phyloP scores from a whole-genome alignment of 2,329 filamentous ascomycete species.

The Fusarium tanahbumbuense region DNA sequence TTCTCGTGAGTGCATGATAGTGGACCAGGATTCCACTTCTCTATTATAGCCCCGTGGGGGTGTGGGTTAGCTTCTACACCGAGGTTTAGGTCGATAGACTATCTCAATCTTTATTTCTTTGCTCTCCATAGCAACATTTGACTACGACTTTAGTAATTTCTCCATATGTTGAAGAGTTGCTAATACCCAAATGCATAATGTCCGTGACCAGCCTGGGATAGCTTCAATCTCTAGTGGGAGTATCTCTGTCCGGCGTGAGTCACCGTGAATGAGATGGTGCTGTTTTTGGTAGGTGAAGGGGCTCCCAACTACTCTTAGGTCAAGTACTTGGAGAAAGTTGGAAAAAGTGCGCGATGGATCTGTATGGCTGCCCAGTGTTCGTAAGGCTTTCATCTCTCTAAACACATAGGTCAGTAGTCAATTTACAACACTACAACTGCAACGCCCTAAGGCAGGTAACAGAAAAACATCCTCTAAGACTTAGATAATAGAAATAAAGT shows the following conservation, averaged over 20 bases:
- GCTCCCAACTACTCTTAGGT: no score
- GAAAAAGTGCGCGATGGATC: no score
- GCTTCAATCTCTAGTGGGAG: neutral
- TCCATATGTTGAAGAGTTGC: neutral
- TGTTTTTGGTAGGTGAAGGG: neutral
- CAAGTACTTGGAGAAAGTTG: neutral
- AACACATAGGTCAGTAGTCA: neutral
- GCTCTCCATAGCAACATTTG: neutral
- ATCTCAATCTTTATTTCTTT: neutral
- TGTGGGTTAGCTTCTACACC: neutral
- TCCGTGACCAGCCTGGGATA: neutral
- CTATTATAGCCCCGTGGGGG: constrained; percentile 4
- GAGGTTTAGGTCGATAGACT: neutral
- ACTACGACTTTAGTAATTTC: neutral
- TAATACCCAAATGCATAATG: neutral
- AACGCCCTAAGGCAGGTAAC: no score
- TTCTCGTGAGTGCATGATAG: constrained; percentile 23
- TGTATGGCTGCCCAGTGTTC: accelerated
- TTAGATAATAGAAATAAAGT: no score
- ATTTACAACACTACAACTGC: neutral
- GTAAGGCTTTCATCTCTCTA: neutral
- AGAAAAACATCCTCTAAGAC: no score
- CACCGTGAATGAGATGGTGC: neutral
- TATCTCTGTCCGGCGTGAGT: neutral
- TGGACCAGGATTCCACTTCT: constrained; percentile 28